Evolutionary conservation across 768 basidiomycete genomes (phyloP), one percentile per base, ranked within the genome.

Genomic region (Rhizopogon vulgaris): DNA sequence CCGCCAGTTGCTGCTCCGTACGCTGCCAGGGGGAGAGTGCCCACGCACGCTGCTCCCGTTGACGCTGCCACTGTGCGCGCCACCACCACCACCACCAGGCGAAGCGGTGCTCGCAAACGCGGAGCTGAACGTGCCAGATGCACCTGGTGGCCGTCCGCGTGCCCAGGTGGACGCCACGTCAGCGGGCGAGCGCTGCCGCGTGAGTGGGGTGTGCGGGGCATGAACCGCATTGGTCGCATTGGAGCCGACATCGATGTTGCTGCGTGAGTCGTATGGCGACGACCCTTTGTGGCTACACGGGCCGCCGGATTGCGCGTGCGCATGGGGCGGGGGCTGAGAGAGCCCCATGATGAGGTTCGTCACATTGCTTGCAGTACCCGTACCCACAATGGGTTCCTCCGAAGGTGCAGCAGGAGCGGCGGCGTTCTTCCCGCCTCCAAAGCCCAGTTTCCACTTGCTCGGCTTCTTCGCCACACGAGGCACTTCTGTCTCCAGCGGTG

Each of bases 321-420:
- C 28, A 42, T 65, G 49, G 7, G 32, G 61, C 38, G 73, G 49
- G 6, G 77, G 72, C 10, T 80, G 75, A 55, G 78, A 78, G 39
- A 85, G 68, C 18, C 83, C 79, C 85, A 84, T 89, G 62, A 89
- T 82, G 60, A 90, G 70, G 60, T 71, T 84, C 11, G 83, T 78
- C 48, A 94, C 85, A 60, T 90, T 90, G 63, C 79, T 85, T 28
- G 84, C 91, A 6, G 87, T 90, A 8, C 81, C 78, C 18, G 87
- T 90, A 8, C 80, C 78, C 18, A 83, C 82, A 24, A 54, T 54
- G 5, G 54, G 36, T 38, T 74, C 77, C 32, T 72, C 63, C 5
- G 69, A 56, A 18, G 71, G 58, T 37, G 71, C 62, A 48, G 74
- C 59, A 66, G 58, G 66, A 77, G 61, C 69, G 22, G 22, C 22